Base-by-base conservation (phyloP, 2,329 filamentous ascomycete genomes). In the Pseudodiploospora longispora region DNA sequence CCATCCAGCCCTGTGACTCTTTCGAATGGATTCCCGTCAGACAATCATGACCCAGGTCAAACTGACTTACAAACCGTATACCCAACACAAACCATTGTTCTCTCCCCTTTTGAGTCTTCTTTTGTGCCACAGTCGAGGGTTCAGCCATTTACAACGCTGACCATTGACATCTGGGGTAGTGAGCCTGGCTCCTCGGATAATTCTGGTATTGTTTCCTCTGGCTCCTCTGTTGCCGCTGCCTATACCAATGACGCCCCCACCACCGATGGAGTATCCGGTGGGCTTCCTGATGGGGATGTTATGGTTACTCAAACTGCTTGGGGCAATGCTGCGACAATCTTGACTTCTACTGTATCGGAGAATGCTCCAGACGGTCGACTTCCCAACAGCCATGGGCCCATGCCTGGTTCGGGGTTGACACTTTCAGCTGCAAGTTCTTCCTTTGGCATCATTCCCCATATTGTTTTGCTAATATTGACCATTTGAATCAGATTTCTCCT, bases 71-170 rank as follows among this genome's bases (percentile, higher is more conserved):
- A 50, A 33, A 49, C 55, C 29, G 29, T 44, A 31, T 28, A 47
- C 19, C 60, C 60, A 43, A 59, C 60, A 33, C 52, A 48, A 30
- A 59, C 57, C 10, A 36, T 52, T 41, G 44, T 59, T 47, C 45
- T 61, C 47, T 55, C 53, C 47, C 54, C 55, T 10, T 38, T 50
- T 44, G 38, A 42, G 30, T 52, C 50, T 43, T 38, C 49, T 33
- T 36, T 44, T 29, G 46, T 36, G 1, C 50, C 48, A 4, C 40
- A 43, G 7, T 42, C 56, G 31, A 46, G 50, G 32, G 52, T 59
- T 6, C 48, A 56, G 4, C 54, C 55, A 5, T 64, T 65, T 47
- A 66, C 63, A 6, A 66, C 63, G 10, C 30, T 65, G 32, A 65
- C 63, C 8, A 53, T 65, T 44, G 59, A 65, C 39, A 54, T 65